Base-by-base conservation (phyloP, 495 filamentous ascomycete species). In the Diplogelasinospora grovesii region DNA sequence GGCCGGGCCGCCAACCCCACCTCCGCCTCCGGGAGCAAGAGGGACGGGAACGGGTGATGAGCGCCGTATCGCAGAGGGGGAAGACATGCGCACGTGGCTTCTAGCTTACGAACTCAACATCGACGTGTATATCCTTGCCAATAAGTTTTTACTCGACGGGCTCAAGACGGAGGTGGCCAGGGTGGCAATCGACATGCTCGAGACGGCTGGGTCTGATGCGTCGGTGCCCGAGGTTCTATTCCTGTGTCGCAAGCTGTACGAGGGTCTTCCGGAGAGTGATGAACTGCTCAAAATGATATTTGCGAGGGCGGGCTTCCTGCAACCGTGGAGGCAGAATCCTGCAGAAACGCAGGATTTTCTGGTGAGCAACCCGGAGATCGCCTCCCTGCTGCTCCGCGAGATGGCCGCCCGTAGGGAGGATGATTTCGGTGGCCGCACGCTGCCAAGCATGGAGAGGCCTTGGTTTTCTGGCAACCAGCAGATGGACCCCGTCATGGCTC, bases 91-190 rank as follows among this genome's bases (percentile, higher is more conserved):
- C 8, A 68, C 68, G 5, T 71, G 68, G 68, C 56, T 63, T 4
- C 45, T 70, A n/a, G 46, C 63, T 0, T 71, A 67, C 47, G 54
- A 62, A 39, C 61, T 69, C 22, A 59, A 61, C 44, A 35, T 71
- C 10, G 64, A 66, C 31, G 65, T 69, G 0, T 70, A 71, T 52
- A 63, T 71, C 38, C 55, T 64, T 19, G 68, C 66, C 15, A 60
- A 66, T 45, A 59, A 65, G 22, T 70, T 62, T 43, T 50, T 66
- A 26, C 57, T 70, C 22, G 55, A 61, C n/a, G 64, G 59, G 20
- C 63, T 71, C 57, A 68, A 70, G 47, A 26, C 23, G 11, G 58
- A 56, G 10, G 50, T 71, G 10, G 57, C 63, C 6, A 58, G 57
- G 15, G 48, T 37, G 13, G 53, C 59, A 34, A 52, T 70, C 43